Conservation (phyloP, 257 asterid species). For the Solanum pennellii region DNA sequence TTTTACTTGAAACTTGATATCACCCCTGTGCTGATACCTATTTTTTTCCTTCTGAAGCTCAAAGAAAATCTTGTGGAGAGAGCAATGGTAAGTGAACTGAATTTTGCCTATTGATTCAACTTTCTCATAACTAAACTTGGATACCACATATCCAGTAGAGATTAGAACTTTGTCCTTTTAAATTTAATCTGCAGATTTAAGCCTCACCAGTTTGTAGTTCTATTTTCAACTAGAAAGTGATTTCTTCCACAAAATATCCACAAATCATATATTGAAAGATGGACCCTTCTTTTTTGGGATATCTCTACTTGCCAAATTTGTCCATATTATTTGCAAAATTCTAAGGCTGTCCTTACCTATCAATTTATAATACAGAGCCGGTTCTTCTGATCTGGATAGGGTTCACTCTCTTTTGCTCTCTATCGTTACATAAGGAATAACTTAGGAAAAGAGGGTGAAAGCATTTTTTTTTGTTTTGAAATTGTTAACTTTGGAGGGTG, state of each 20-base stretch:
- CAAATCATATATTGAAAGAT: not conserved
- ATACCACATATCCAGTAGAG: not conserved
- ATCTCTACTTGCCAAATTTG: not conserved
- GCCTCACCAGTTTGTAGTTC: not conserved
- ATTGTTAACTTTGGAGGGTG: not conserved
- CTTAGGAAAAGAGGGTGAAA: not conserved
- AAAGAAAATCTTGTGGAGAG: conserved; percentile 63
- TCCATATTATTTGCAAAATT: not conserved
- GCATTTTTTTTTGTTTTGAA: not conserved
- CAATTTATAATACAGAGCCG: not conserved
- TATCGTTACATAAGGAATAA: not conserved
- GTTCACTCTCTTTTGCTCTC: not conserved
- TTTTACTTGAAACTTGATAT: not conserved
- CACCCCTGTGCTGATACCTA: not conserved
- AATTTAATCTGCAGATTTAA: not conserved
- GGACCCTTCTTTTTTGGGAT: not conserved
- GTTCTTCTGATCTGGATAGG: not conserved
- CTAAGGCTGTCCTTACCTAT: not conserved
- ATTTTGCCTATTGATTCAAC: not conserved
- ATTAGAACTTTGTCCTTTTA: not conserved
- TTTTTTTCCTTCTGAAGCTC: conserved; percentile 42
- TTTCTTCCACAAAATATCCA: not conserved
- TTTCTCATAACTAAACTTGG: not conserved
- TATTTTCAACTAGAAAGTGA: not conserved
- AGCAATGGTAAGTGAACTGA: conserved; percentile 59